phyloP scores from a whole-genome alignment of 768 basidiomycete species.

The Rhodosporidiobolus sp. region DNA sequence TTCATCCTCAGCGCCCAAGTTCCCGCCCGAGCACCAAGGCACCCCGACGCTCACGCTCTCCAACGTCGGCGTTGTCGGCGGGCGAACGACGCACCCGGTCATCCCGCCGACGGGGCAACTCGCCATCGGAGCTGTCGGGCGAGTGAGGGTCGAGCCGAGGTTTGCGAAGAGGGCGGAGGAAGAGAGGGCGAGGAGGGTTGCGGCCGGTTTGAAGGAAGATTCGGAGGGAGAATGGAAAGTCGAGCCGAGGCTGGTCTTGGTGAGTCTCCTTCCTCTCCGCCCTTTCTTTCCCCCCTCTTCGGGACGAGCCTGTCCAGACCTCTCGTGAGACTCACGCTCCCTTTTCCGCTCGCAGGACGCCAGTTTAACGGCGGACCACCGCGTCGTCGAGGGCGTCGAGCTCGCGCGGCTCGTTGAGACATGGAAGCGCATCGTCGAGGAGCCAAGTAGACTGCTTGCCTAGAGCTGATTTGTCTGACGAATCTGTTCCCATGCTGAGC shows the following conservation, averaged over 20 bases:
- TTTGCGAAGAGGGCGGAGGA: conserved; percentile 4
- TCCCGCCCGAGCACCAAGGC: conserved; percentile 15
- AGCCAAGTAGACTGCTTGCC: conserved; percentile 50
- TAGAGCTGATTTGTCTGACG: not conserved
- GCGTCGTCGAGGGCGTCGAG: conserved; percentile 84
- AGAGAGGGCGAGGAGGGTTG: conserved; percentile 50
- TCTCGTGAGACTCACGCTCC: not conserved
- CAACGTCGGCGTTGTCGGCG: conserved; percentile 77
- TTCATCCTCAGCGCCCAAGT: conserved; percentile 1
- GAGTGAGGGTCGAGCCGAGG: conserved; percentile 55
- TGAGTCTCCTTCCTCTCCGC: not conserved
- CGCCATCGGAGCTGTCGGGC: conserved; percentile 76
- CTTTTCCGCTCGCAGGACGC: conserved; percentile 53
- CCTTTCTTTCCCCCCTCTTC: not conserved
- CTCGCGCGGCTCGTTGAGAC: conserved; percentile 68
- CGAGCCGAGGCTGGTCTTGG: conserved; percentile 49
- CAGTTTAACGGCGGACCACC: conserved; percentile 82
- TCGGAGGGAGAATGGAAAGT: conserved; percentile 63
- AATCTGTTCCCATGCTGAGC: not conserved
- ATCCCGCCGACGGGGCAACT: conserved; percentile 78
- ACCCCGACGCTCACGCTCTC: conserved; percentile 71
- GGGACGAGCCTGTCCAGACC: not conserved
- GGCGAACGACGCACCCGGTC: conserved; percentile 66
- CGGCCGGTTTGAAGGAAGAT: conserved; percentile 11
- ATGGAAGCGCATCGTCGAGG: conserved; percentile 77